Evolutionary conservation across 2,329 filamentous ascomycete genomes (phyloP), one percentile per base, ranked within the genome.

Genomic region (Samsoniella hepiali): DNA sequence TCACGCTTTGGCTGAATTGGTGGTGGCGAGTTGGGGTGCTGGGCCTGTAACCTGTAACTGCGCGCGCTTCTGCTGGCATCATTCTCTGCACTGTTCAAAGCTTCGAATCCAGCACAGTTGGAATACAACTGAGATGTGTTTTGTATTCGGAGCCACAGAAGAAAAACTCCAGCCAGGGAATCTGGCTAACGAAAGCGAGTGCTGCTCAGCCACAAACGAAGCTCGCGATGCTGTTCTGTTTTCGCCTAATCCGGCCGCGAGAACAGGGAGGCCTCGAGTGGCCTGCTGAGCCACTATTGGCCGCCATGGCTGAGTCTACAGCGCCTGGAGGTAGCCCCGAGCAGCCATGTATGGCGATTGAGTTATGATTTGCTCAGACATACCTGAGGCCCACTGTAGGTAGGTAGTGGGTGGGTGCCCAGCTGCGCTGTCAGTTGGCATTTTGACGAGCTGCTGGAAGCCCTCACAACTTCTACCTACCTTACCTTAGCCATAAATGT

Each of bases 251-350:
- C 11, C 13, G 15, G 38, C 50, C 17, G 50, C 29, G 13, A 47
- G 17, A 1, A 47, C 53, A 44, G 36, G 22, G 38, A 29, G 53
- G 53, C 53, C 36, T 56, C 53, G 32, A 40, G 22, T 42, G 36
- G 53, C 29, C 27, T 36, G 55, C 55, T 58, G 42, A 58, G 55
- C 55, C 55, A 58, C 55, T 17, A 34, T 22, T n/a, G 22, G 10
- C 53, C 9, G 40, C 5, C 8, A 17, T 36, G 56, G 31, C 54
- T 45, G 40, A 34, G 40, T 6, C 27, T 7, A 22, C 22, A 22
- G 22, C 22, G 22, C 22, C 22, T 22, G 22, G 22, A 22, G 22
- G 22, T 22, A 22, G 22, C 22, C 22, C 22, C 22, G 22, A 22
- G 22, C 22, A 22, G 22, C 22, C 22, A 22, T 22, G 22, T 22